Base-by-base conservation (phyloP, 768 basidiomycete genomes). In the Suillus ampliporus region DNA sequence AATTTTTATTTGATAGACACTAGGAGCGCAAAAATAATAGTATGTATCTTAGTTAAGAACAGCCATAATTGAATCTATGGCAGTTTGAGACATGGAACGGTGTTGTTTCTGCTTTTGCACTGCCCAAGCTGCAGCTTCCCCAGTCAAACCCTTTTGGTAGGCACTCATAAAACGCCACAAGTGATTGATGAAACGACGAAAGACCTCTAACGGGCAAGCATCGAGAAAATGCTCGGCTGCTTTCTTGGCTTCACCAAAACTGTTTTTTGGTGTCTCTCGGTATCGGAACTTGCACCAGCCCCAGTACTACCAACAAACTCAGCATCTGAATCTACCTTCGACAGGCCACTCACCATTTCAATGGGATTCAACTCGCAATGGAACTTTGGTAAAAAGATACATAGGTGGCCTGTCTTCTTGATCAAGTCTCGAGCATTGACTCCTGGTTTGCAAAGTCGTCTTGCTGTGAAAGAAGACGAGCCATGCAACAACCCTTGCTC, bases 291-390 rank as follows among this genome's bases (percentile, higher is more conserved):
- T 66, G 61, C 61, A 60, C 64, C 66, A 69, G 17, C 68, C 68
- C 68, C 68, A 69, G 56, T 69, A 65, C 66, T 69, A 50, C 15
- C 54, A 52, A 57, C 54, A 38, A 38, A 38, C 14, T 57, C 41
- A 57, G 10, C 21, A 19, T 41, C n/a, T 9, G 35, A 28, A 31
- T 56, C 53, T 26, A 58, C 44, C 26, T 57, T 56, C 43, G 38
- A 58, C 14, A 48, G 53, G 43, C 19, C 63, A 50, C 76, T 61
- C 61, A 75, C 76, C 76, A 81, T 79, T 68, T 83, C 80, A 69
- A 83, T 83, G 17, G 78, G 77, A 68, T 83, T 83, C 4, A 82
- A 71, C 67, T 83, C 77, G 67, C 80, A 82, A 56, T 83, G 79
- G 66, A 80, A 82, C 67, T 82, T 83, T 1, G 77, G 78, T 3